phyloP scores from a whole-genome alignment of 2,329 filamentous ascomycete genomes.

The Colletotrichum liaoningense region DNA sequence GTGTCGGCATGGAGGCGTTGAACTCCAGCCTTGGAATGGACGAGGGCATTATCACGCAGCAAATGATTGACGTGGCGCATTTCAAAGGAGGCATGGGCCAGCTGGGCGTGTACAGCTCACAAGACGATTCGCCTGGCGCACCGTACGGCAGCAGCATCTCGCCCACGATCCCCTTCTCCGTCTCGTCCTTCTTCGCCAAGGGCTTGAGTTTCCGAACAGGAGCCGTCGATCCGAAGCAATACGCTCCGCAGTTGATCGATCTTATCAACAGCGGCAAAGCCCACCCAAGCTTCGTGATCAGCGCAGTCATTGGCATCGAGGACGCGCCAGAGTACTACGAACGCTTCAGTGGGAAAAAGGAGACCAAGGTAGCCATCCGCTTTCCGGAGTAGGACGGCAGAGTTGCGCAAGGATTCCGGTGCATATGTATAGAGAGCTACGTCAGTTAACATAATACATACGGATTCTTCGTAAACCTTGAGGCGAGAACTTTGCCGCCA shows the following conservation, averaged over 20 bases:
- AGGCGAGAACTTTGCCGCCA: too few species aligned
- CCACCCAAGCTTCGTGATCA: constrained; percentile 43
- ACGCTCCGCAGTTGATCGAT: constrained; percentile 30
- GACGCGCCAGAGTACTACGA: constrained; percentile 41
- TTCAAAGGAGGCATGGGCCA: constrained; percentile 39
- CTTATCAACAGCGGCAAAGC: constrained; percentile 40
- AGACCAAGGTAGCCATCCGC: constrained; percentile 38
- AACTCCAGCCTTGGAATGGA: constrained; percentile 34
- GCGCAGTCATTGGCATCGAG: constrained; percentile 42
- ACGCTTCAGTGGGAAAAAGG: constrained; percentile 39
- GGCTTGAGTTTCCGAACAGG: constrained; percentile 30
- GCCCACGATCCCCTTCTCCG: constrained; percentile 34
- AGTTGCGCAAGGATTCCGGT: too few species aligned
- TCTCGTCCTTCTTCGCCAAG: constrained; percentile 37
- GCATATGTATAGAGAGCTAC: too few species aligned
- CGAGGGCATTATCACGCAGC: constrained; percentile 33
- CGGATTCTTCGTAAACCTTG: too few species aligned
- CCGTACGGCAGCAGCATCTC: constrained; percentile 26
- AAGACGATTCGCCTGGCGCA: constrained; percentile 28
- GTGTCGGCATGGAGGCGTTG: constrained; percentile 37
- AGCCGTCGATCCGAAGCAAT: constrained; percentile 2
- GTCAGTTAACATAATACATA: too few species aligned
- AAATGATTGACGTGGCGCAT: constrained; percentile 34
- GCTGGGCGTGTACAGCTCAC: constrained; percentile 37
- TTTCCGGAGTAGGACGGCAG: background rate